Evolutionary conservation across 495 filamentous ascomycete species (phyloP).

Genomic region (Trichoderma gamsii): DNA sequence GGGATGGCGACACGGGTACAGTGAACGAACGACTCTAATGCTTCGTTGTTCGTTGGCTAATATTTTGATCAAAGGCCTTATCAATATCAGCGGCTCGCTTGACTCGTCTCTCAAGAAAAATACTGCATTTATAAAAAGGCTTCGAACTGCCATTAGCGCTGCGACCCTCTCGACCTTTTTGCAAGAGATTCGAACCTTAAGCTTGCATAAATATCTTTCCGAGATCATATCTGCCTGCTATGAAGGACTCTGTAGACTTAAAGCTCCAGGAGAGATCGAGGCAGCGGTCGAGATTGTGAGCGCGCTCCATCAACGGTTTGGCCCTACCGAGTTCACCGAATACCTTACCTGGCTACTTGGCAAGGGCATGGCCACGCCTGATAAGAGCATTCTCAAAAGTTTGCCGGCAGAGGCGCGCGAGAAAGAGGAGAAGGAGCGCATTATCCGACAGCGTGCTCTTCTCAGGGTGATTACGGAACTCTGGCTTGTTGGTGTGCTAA

Average conservation of each 20-base stretch:
- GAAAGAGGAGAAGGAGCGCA: constrained; percentile 90
- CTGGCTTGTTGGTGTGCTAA: constrained; percentile 85
- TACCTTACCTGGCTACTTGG: constrained; percentile 91
- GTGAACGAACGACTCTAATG: background rate
- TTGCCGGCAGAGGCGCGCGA: constrained; percentile 77
- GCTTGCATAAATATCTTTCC: constrained; percentile 93
- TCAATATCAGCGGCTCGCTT: constrained; percentile 70
- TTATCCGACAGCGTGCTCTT: constrained; percentile 78
- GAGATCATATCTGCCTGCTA: constrained; percentile 98
- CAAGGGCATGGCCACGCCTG: constrained; percentile 84
- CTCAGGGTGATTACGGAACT: constrained; percentile 89
- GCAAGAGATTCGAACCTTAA: constrained; percentile 85
- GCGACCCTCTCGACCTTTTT: constrained; percentile 75
- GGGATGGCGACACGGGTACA: constrained; percentile 81
- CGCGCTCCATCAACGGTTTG: constrained; percentile 93
- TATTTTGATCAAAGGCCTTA: constrained; percentile 22
- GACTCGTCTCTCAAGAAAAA: constrained; percentile 99
- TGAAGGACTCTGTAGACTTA: constrained; percentile 87
- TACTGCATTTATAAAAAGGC: constrained; percentile 95
- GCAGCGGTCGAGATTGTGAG: constrained; percentile 89
- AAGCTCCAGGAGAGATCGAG: constrained; percentile 81
- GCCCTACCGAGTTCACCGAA: constrained; percentile 81
- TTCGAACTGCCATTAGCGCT: constrained; percentile 81
- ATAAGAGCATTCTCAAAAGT: constrained; percentile 75
- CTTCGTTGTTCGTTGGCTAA: background rate